Conservation (phyloP, 192 early-diverging fungal genomes). For the Allomyces macrogynus region DNA sequence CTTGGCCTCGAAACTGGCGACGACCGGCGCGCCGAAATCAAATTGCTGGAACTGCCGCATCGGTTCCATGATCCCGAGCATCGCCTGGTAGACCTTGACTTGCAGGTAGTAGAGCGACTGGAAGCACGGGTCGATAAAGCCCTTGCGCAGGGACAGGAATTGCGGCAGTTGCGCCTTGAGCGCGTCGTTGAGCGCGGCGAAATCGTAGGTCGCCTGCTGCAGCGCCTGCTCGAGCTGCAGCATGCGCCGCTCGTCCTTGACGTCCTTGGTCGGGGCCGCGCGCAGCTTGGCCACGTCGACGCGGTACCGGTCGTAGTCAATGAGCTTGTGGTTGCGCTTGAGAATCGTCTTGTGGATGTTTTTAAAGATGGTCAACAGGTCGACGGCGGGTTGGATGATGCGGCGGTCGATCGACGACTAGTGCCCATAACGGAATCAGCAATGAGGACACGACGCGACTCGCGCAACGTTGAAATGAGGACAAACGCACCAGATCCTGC, state of each 20-base stretch:
- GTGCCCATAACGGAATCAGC: too few species aligned
- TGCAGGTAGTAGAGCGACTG: conserved; percentile 67
- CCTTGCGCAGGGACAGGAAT: conserved; percentile 47
- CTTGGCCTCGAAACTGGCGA: not conserved
- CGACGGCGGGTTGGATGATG: conserved; percentile 58
- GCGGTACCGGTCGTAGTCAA: conserved; percentile 79
- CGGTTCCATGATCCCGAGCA: conserved; percentile 34
- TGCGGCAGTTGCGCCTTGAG: conserved; percentile 60
- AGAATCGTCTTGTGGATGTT: conserved; percentile 61
- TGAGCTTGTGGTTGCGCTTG: conserved; percentile 76
- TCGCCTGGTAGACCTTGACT: conserved; percentile 45
- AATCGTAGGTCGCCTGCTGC: conserved; percentile 64
- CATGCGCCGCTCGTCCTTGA: conserved; percentile 42
- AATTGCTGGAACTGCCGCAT: conserved; percentile 1
- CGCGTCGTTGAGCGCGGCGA: conserved; percentile 59
- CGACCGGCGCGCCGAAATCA: not conserved
- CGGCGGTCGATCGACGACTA: conserved; percentile 49
- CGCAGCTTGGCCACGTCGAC: conserved; percentile 50
- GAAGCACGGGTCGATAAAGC: conserved; percentile 77
- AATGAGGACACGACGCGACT: too few species aligned
- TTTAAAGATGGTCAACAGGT: conserved; percentile 52
- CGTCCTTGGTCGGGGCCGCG: conserved; percentile 35
- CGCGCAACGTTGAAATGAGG: not conserved
- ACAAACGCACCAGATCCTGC: conserved; percentile 24
- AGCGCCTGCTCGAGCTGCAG: conserved; percentile 49